Conservation (phyloP, 1,284 basidiomycete species). For the Baeospora myosura region DNA sequence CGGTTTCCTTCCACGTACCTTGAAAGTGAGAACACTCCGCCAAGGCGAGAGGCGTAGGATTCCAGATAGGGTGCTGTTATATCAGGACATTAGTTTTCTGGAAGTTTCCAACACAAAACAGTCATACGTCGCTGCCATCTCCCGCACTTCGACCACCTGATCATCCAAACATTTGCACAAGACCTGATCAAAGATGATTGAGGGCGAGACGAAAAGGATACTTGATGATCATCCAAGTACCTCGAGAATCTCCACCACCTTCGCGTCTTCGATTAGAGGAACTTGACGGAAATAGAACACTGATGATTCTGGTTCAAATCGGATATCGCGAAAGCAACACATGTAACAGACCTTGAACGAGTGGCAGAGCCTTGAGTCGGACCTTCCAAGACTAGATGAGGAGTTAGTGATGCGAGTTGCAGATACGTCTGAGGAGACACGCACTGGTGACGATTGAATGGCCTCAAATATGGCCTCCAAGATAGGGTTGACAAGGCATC, state of each 20-base stretch:
- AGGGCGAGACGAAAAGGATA: background rate
- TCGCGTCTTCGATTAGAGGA: conserved; percentile 53
- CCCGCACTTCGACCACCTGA: conserved; percentile 67
- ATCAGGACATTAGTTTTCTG: background rate
- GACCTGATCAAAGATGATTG: conserved; percentile 32
- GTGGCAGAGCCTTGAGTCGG: conserved; percentile 62
- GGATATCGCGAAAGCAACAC: conserved; percentile 5
- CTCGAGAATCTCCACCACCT: conserved; percentile 63
- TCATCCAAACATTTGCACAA: conserved; percentile 67
- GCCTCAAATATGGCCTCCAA: conserved; percentile 60
- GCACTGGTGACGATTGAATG: conserved; percentile 58
- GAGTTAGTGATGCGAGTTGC: conserved; percentile 5
- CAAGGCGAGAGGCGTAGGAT: conserved; percentile 77
- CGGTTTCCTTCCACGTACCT: conserved; percentile 30
- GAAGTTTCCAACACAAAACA: background rate
- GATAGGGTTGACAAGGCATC: conserved; percentile 48
- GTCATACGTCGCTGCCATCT: conserved; percentile 66
- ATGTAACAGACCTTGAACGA: conserved; percentile 53
- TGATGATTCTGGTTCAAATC: conserved; percentile 17
- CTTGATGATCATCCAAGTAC: conserved; percentile 30
- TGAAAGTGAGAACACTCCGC: conserved; percentile 63
- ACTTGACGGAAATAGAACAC: conserved; percentile 73
- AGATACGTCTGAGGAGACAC: conserved; percentile 17
- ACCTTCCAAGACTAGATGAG: conserved; percentile 60
- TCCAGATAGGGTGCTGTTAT: conserved; percentile 65